Conservation (phyloP, 768 basidiomycete genomes). For the Boletus edulis region DNA sequence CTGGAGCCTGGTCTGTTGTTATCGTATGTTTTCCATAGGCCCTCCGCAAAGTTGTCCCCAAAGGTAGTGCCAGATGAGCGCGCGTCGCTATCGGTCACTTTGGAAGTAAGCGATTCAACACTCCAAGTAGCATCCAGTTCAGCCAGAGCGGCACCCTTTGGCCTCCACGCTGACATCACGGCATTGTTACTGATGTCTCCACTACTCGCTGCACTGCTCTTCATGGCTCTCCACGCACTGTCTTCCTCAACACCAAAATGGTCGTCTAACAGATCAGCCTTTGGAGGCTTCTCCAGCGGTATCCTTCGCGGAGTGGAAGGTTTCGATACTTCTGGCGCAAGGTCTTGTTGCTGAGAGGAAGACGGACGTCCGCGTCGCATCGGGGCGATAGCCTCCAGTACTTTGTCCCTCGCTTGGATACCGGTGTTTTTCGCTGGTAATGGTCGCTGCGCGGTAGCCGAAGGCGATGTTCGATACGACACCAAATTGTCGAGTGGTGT, state of each 20-base stretch:
- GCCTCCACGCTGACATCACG: slow-evolving; percentile 27
- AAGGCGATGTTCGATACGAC: slow-evolving; percentile 34
- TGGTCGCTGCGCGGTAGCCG: slow-evolving; percentile 15
- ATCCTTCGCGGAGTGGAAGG: slow-evolving; percentile 21
- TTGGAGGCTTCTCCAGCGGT: slow-evolving; percentile 14
- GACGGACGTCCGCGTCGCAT: slow-evolving; percentile 71
- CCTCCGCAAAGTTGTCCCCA: slow-evolving; percentile 65
- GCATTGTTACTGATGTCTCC: slow-evolving; percentile 19
- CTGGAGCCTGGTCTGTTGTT: slow-evolving; percentile 12
- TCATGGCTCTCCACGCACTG: slow-evolving; percentile 45
- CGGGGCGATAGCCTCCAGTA: slow-evolving; percentile 75
- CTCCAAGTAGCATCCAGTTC: slow-evolving; percentile 42
- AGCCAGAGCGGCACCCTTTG: slow-evolving; percentile 18
- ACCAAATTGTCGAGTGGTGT: slow-evolving; percentile 38
- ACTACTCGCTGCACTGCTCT: slow-evolving; percentile 17
- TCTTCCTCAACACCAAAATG: slow-evolving; percentile 43
- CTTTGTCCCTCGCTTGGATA: slow-evolving; percentile 70
- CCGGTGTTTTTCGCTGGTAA: slow-evolving; percentile 42
- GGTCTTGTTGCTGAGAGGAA: slow-evolving; percentile 33
- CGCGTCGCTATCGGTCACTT: slow-evolving; percentile 21
- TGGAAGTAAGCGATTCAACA: slow-evolving; percentile 27
- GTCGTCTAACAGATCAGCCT: slow-evolving; percentile 35
- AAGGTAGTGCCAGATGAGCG: slow-evolving; percentile 40
- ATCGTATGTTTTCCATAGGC: slow-evolving; percentile 54
- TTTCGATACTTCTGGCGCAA: slow-evolving; percentile 34